Conservation (phyloP, 2,329 filamentous ascomycete genomes). For the Aspergillus sp. region DNA sequence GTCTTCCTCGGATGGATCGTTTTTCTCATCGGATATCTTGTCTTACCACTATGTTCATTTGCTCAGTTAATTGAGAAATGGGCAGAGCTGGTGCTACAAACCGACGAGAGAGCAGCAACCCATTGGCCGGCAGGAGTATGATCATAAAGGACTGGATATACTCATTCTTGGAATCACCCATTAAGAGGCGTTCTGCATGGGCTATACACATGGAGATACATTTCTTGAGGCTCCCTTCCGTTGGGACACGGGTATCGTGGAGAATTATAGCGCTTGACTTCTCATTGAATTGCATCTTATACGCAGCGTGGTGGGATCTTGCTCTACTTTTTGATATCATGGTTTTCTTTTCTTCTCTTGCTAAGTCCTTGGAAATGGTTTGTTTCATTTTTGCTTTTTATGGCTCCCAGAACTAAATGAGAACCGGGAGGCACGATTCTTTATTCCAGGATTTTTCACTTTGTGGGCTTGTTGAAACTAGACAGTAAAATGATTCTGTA, state of each 20-base stretch:
- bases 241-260: conserved; percentile 14
- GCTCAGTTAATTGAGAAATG: neutral
- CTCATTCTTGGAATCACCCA: conserved; percentile 9
- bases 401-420: no score
- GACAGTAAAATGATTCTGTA: neutral
- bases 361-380: neutral
- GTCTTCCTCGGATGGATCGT: neutral
- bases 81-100: neutral
- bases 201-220: conserved; percentile 27
- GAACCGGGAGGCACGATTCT: no score
- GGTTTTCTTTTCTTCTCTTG: neutral
- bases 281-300: conserved; percentile 6
- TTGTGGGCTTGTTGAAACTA: no score
- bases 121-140: neutral
- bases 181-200: conserved; percentile 23
- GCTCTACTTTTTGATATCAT: neutral
- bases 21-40: neutral
- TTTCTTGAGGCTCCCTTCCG: conserved; percentile 14
- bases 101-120: neutral
- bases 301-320: conserved; percentile 1
- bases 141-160: conserved; percentile 9
- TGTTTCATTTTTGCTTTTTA: neutral
- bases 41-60: neutral
- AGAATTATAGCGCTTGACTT: conserved; percentile 16
- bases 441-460: no score